phyloP scores from a whole-genome alignment of 164 flowering plant genomes.

The Nelumbo lutea region DNA sequence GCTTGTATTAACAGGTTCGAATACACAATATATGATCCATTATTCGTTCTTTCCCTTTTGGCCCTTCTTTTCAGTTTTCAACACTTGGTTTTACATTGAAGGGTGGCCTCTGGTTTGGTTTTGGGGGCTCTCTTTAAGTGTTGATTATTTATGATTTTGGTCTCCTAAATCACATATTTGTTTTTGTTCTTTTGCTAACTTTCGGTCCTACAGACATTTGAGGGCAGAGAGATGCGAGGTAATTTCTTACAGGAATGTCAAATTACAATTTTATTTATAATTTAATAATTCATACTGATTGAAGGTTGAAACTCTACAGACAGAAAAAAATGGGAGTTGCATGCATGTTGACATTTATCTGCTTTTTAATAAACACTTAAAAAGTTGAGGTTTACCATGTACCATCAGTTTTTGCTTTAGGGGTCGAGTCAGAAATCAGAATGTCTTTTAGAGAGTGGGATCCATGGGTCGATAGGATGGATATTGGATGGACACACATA shows the following conservation, averaged over 20 bases:
- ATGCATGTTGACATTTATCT: too few species aligned
- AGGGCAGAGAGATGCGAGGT: neutral
- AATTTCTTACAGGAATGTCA: neutral
- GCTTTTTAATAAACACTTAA: too few species aligned
- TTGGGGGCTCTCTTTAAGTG: conserved; percentile 7
- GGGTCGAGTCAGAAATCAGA: too few species aligned
- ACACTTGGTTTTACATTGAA: conserved; percentile 1
- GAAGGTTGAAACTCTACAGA: conserved; percentile 9
- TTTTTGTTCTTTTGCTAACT: conserved; percentile 1
- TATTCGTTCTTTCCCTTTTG: neutral
- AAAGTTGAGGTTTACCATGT: too few species aligned
- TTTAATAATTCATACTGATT: conserved; percentile 5
- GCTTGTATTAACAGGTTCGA: neutral
- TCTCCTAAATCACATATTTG: conserved; percentile 4
- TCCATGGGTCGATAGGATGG: too few species aligned
- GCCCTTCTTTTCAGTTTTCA: conserved; percentile 1
- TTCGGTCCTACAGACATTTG: conserved; percentile 2
- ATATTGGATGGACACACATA: too few species aligned
- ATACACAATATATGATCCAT: too few species aligned
- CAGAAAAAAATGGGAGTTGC: neutral
- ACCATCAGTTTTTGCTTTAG: too few species aligned
- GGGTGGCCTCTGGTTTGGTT: conserved; percentile 12
- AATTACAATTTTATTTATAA: neutral
- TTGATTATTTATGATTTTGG: conserved; percentile 7
- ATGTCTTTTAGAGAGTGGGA: too few species aligned